Conservation (phyloP, 495 filamentous ascomycete species). For the Achaetomiella virescens region DNA sequence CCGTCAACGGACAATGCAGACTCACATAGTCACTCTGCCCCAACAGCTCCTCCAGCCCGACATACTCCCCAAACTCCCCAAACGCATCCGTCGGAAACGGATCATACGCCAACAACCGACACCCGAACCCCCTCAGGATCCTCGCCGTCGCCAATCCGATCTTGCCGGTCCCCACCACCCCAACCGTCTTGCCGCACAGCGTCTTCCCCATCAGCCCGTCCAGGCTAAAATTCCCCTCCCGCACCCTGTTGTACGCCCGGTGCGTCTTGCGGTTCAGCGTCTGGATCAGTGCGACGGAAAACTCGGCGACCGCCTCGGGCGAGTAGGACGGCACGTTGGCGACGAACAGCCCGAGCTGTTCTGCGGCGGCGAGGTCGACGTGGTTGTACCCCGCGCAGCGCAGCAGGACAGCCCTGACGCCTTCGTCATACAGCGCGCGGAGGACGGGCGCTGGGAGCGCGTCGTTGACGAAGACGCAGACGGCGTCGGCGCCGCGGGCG, state of each 20-base stretch:
- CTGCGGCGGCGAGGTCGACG: slow-evolving; percentile 53
- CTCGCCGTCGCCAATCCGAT: slow-evolving; percentile 47
- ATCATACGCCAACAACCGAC: slow-evolving; percentile 54
- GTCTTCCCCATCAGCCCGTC: slow-evolving; percentile 58
- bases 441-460: slow-evolving; percentile 47
- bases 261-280: slow-evolving; percentile 67
- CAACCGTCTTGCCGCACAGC: slow-evolving; percentile 55
- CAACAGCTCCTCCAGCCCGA: slow-evolving; percentile 52
- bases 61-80: slow-evolving; percentile 45
- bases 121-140: slow-evolving; percentile 59
- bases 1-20: slow-evolving; percentile 60
- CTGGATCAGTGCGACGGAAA: slow-evolving; percentile 59
- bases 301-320: slow-evolving; percentile 68
- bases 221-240: slow-evolving; percentile 65
- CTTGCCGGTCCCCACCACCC: slow-evolving; percentile 49
- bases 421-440: slow-evolving; percentile 38
- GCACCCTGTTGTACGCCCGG: slow-evolving; percentile 64
- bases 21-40: slow-evolving; percentile 52
- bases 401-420: slow-evolving; percentile 53
- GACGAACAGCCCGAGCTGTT: slow-evolving; percentile 54
- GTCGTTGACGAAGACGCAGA: slow-evolving; percentile 72
- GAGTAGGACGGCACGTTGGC: slow-evolving; percentile 64
- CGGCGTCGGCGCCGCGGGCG: slow-evolving; percentile 47
- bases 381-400: slow-evolving; percentile 70
- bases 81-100: slow-evolving; percentile 46